Evolutionary conservation across 371 early-diverging fungal genomes (phyloP).

Genomic region (Lichtheimia ornata): DNA sequence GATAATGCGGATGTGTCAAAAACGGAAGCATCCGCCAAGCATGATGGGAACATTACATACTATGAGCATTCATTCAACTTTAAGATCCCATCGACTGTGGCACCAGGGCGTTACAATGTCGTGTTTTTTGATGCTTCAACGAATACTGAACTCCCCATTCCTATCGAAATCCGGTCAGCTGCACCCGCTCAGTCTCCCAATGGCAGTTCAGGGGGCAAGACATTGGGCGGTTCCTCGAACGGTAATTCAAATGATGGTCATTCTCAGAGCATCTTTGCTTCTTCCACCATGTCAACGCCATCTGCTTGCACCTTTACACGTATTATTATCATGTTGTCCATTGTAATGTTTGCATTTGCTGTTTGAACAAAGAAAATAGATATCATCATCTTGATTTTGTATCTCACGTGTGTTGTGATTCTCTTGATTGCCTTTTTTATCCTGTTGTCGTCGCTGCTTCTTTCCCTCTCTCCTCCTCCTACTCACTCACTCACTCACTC

Average conservation of each 20-base stretch:
- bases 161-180: slow-evolving; percentile 42
- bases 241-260: slow-evolving; percentile 1
- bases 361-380: too few relatives aligned
- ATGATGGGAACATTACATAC: slow-evolving; percentile 31
- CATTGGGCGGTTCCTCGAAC: slow-evolving; percentile 1
- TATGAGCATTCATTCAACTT: slow-evolving; percentile 49
- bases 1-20: slow-evolving; percentile 37
- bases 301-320: neutral
- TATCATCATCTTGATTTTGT: too few relatives aligned
- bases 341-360: neutral
- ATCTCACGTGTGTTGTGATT: too few relatives aligned
- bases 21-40: slow-evolving; percentile 26
- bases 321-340: neutral
- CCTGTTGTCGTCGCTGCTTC: neutral
- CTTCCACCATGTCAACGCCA: neutral
- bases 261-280: slow-evolving; percentile 7
- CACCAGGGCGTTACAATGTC: slow-evolving; percentile 45
- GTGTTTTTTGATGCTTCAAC: slow-evolving; percentile 37
- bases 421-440: too few relatives aligned
- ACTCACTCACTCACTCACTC: neutral
- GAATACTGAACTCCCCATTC: slow-evolving; percentile 31
- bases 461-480: neutral
- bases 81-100: slow-evolving; percentile 36
- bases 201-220: slow-evolving; percentile 6
- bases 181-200: slow-evolving; percentile 18